Conservation (phyloP, 352 stramenopile species). For the Phytophthora hybrid region DNA sequence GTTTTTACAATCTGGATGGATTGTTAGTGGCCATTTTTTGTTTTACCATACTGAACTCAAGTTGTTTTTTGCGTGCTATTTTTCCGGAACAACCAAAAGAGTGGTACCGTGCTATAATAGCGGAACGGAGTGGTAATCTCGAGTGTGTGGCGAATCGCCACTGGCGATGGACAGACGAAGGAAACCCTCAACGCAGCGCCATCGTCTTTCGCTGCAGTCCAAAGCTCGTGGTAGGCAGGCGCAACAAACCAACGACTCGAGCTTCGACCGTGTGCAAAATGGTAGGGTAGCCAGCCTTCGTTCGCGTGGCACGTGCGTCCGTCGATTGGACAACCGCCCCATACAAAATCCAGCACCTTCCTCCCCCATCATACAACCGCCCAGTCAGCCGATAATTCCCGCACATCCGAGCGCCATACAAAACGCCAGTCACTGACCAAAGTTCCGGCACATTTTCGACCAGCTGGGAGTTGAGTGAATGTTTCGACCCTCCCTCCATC, state of each 20-base stretch:
- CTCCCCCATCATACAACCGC: conserved; percentile 14
- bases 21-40: no score
- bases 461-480: background rate
- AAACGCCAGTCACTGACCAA: conserved; percentile 15
- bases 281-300: background rate
- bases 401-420: conserved; percentile 18
- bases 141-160: background rate
- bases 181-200: background rate
- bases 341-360: conserved; percentile 18
- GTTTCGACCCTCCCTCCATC: conserved; percentile 24
- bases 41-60: no score
- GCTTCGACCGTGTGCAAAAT: background rate
- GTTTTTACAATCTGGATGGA: no score
- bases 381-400: conserved; percentile 13
- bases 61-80: no score
- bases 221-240: background rate
- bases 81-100: no score
- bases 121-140: no score
- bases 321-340: conserved; percentile 20
- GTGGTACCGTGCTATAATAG: no score
- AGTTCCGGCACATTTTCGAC: conserved; percentile 21
- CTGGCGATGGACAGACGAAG: conserved; percentile 12
- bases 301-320: conserved; percentile 19
- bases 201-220: conserved; percentile 28
- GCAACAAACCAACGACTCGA: conserved; percentile 28